Evolutionary conservation across 176 grass and related monocot genomes (phyloP).

Genomic region (Oropetium thomaeum): DNA sequence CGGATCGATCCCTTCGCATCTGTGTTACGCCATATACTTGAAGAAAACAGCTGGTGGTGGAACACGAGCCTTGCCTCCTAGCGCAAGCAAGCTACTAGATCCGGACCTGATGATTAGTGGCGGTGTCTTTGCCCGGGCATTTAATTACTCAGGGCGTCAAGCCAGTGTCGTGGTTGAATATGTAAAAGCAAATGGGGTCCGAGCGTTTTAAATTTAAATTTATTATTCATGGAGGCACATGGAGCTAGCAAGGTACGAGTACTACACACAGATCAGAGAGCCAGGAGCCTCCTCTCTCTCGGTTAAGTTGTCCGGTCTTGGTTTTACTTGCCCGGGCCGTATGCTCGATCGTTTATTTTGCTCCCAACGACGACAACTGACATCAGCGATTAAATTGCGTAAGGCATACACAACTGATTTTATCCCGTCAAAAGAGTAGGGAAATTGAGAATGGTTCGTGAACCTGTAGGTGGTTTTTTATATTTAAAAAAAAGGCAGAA

Average conservation of each 20-base stretch:
- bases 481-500: background rate
- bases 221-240: constrained; percentile 29
- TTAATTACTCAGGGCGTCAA: constrained; percentile 10
- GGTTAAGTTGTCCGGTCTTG: background rate
- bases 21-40: too few relatives aligned
- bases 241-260: constrained; percentile 12
- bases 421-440: too few relatives aligned
- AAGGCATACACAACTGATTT: background rate
- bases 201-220: background rate
- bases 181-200: background rate
- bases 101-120: background rate
- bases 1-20: background rate
- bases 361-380: background rate
- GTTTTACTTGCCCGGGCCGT: background rate
- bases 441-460: background rate
- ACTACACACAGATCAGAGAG: constrained; percentile 4
- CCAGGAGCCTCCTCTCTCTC: too few relatives aligned
- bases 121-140: too few relatives aligned
- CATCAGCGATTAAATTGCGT: background rate
- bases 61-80: constrained; percentile 16
- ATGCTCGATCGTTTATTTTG: background rate
- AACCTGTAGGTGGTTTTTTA: background rate
- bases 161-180: background rate
- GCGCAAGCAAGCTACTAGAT: background rate
- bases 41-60: background rate